Percentiles rank a stretch among this genome's conserved stretches.
These are phyloP conservation scores for Jatropha multifida DNA, from an alignment of 441 rosid species.

Conservation along the genomic window DNA sequence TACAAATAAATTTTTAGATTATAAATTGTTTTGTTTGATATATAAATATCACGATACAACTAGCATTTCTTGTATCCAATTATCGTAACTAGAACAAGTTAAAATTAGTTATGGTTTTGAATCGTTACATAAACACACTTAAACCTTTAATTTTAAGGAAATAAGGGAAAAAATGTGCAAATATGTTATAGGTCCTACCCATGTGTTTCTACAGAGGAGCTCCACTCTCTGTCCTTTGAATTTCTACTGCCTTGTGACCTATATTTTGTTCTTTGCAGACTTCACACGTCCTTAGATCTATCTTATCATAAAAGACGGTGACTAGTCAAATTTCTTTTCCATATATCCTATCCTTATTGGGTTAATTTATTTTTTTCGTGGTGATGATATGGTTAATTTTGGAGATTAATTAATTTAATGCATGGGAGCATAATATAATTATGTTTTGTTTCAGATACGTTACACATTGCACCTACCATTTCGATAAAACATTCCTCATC, in stretches of 20 bases:
- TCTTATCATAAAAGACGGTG: neutral
- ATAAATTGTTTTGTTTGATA: too few species aligned
- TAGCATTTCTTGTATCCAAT: too few species aligned
- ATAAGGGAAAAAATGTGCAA: neutral
- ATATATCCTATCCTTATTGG: neutral
- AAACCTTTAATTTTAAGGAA: too few species aligned
- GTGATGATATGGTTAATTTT: neutral
- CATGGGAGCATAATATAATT: neutral
- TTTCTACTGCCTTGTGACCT: conserved; percentile 9
- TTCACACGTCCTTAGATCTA: neutral
- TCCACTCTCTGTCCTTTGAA: conserved; percentile 35
- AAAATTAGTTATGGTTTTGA: neutral
- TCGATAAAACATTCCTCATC: neutral
- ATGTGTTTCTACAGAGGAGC: conserved; percentile 36
- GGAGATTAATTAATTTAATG: neutral
- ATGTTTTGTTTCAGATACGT: neutral
- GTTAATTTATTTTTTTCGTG: neutral
- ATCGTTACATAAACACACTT: too few species aligned
- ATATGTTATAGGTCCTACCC: conserved; percentile 35
- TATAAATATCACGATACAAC: too few species aligned
- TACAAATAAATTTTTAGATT: neutral
- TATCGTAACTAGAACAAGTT: too few species aligned
- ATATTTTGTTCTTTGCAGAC: conserved; percentile 3
- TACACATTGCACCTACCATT: neutral
- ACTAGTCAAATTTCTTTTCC: neutral